Percentiles rank a stretch among this genome's conserved stretches.
Evolutionary conservation across 805 yeast genomes (phyloP).

Genomic region (Ogataea methylovora): DNA sequence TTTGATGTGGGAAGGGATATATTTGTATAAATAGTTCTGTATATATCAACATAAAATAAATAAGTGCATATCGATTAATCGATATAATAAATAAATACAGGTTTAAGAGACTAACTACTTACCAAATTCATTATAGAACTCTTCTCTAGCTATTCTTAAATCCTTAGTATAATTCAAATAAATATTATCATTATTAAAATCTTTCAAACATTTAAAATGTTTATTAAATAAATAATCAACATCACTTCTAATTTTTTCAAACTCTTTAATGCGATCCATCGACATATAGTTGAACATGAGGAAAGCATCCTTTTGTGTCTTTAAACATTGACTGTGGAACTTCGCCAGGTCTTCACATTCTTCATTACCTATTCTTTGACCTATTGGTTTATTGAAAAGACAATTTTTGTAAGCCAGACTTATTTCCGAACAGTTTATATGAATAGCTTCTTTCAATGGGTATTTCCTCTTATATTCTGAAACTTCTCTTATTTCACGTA

Average conservation of each 20-base stretch:
- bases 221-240: slow-evolving; percentile 22
- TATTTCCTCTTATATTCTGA: slow-evolving; percentile 22
- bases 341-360: slow-evolving; percentile 20
- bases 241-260: slow-evolving; percentile 18
- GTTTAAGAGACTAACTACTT: too few species aligned
- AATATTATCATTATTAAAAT: slow-evolving; percentile 17
- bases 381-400: slow-evolving; percentile 1
- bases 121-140: slow-evolving; percentile 17
- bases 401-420: neutral
- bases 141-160: slow-evolving; percentile 21
- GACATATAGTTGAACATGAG: slow-evolving; percentile 23
- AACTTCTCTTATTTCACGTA: slow-evolving; percentile 10
- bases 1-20: too few species aligned
- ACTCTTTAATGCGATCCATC: slow-evolving; percentile 19
- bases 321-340: slow-evolving; percentile 20
- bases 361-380: slow-evolving; percentile 5
- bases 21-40: too few species aligned
- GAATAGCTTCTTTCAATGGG: slow-evolving; percentile 19
- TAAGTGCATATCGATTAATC: too few species aligned
- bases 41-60: too few species aligned
- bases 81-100: too few species aligned
- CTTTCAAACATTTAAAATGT: slow-evolving; percentile 18
- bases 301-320: slow-evolving; percentile 24
- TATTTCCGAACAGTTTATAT: slow-evolving; percentile 27
- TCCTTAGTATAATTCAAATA: slow-evolving; percentile 17